Evolutionary conservation across 129 eudicot genomes (phyloP).

Genomic region (Gnaphalium uliginosum): DNA sequence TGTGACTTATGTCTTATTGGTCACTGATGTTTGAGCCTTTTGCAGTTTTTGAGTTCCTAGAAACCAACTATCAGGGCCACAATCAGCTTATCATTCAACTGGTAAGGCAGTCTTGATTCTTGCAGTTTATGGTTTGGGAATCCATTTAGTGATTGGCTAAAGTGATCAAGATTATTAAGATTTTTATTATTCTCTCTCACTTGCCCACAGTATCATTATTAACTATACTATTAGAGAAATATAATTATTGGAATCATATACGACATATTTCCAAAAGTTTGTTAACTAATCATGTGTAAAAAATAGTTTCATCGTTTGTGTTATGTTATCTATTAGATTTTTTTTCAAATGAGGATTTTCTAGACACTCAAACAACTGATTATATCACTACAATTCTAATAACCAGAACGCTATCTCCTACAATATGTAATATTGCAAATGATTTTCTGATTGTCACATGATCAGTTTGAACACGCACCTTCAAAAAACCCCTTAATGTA

Average conservation of each 20-base stretch:
- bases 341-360: too few species aligned
- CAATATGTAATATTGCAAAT: too few species aligned
- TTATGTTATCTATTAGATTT: background rate
- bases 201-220: too few species aligned
- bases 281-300: too few species aligned
- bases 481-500: background rate
- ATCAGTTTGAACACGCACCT: background rate
- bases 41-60: constrained; percentile 74
- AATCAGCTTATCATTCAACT: constrained; percentile 52
- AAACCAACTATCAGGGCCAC: constrained; percentile 55
- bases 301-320: too few species aligned
- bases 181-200: background rate
- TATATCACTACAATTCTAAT: background rate
- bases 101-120: constrained; percentile 40
- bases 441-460: too few species aligned
- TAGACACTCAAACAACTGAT: too few species aligned
- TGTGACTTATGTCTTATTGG: constrained; percentile 12
- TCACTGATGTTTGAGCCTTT: constrained; percentile 31
- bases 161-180: background rate
- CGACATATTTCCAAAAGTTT: too few species aligned
- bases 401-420: background rate
- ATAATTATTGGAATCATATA: too few species aligned
- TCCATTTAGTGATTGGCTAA: background rate
- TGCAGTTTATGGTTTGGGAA: constrained; percentile 7
- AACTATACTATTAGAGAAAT: too few species aligned